Percentiles rank a stretch among this genome's conserved stretches.
Conservation (phyloP, 2,329 filamentous ascomycete genomes). For the Chaetothyriales sp. region DNA sequence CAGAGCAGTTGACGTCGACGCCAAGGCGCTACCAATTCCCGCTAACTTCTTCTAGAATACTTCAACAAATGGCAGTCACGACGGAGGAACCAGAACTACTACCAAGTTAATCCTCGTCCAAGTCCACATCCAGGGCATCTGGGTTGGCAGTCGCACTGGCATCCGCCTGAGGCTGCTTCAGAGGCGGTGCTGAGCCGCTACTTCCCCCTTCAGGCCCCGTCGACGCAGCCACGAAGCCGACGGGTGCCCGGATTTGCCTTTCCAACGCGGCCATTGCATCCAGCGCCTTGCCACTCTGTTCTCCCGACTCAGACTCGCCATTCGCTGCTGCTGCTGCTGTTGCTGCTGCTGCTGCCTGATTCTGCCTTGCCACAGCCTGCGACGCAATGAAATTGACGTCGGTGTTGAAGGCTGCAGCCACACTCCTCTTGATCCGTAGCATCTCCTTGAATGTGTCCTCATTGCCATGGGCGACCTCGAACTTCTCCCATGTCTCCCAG, state of each 20-base stretch:
- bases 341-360: too few species aligned
- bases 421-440: constrained; percentile 91
- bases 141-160: constrained; percentile 50
- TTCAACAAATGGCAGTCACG: background rate
- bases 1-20: background rate
- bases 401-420: constrained; percentile 96
- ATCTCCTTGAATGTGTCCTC: constrained; percentile 99
- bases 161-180: constrained; percentile 23
- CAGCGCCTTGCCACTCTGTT: constrained; percentile 24
- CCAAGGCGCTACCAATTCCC: background rate
- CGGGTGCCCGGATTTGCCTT: constrained; percentile 70
- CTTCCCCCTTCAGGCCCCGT: constrained; percentile 54
- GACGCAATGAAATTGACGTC: constrained; percentile 98
- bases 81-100: background rate
- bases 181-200: constrained; percentile 19
- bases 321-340: too few species aligned
- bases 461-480: constrained; percentile 95
- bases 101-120: constrained; percentile 26
- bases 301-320: constrained; percentile 29
- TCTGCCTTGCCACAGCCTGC: constrained; percentile 72
- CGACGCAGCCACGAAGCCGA: constrained; percentile 80
- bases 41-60: background rate
- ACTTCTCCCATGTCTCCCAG: constrained; percentile 93
- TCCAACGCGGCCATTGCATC: constrained; percentile 87
- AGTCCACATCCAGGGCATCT: constrained; percentile 72